phyloP scores from a whole-genome alignment of 345 rosid genomes.

The Citrus cavaleriei region DNA sequence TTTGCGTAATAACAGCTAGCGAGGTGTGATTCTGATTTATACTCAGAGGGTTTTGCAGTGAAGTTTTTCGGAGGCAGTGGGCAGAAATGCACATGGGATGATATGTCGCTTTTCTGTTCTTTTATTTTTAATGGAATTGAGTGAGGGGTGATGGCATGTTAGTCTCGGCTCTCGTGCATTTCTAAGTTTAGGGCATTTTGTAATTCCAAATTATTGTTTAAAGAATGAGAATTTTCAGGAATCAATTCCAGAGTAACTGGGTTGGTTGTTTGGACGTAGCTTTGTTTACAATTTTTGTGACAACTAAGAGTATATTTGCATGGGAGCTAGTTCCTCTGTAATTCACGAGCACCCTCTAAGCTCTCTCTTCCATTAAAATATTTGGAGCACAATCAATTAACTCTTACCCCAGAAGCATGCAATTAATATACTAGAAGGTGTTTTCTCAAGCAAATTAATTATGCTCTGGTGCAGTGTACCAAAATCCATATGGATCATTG shows the following conservation, averaged over 20 bases:
- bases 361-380: not conserved
- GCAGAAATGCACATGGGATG: slow-evolving; percentile 55
- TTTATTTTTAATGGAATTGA: slow-evolving; percentile 18
- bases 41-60: not conserved
- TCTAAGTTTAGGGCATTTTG: slow-evolving; percentile 26
- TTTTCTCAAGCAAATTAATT: not conserved
- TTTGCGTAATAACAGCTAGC: slow-evolving; percentile 14
- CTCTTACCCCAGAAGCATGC: not conserved
- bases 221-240: slow-evolving; percentile 29
- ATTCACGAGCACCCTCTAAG: slow-evolving; percentile 22
- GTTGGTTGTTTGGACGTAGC: slow-evolving; percentile 10
- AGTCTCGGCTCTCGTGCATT: slow-evolving; percentile 24
- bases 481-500: not conserved
- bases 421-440: not conserved
- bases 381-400: not conserved
- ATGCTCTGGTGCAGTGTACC: not conserved
- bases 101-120: slow-evolving; percentile 36
- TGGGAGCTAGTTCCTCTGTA: slow-evolving; percentile 30
- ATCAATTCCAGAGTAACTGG: slow-evolving; percentile 29
- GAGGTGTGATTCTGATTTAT: slow-evolving; percentile 18
- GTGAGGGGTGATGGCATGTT: slow-evolving; percentile 34
- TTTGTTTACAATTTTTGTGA: slow-evolving; percentile 32
- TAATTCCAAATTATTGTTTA: slow-evolving; percentile 40
- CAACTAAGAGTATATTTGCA: slow-evolving; percentile 39
- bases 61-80: slow-evolving; percentile 8